These are phyloP conservation scores for Trypanosoma vivax DNA, from an alignment of 208 protist genomes.

Conservation along the genomic window DNA sequence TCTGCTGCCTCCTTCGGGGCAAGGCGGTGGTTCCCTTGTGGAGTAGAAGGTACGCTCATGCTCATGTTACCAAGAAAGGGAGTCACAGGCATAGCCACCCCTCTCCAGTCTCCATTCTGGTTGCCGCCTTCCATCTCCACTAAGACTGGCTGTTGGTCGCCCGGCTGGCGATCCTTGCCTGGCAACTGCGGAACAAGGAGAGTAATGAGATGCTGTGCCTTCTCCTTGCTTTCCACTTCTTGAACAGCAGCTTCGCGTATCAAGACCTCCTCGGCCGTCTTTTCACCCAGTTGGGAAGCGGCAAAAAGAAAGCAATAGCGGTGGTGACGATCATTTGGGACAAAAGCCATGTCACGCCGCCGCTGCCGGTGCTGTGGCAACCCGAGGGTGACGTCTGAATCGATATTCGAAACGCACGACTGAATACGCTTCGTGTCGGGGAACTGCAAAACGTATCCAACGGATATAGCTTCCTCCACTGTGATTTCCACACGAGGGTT, in stretches of 20 bases:
- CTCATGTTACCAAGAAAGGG: neutral
- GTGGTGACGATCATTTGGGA: constrained; percentile 64
- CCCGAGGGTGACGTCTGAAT: constrained; percentile 75
- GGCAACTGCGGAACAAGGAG: constrained; percentile 34
- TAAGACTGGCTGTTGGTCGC: neutral
- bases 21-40: neutral
- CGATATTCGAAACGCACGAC: constrained; percentile 64
- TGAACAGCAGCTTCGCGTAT: constrained; percentile 23
- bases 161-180: constrained; percentile 13
- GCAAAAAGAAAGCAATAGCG: constrained; percentile 81
- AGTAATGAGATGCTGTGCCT: constrained; percentile 47
- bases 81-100: constrained; percentile 3
- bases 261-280: constrained; percentile 13
- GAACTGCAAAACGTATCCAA: constrained; percentile 76
- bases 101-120: constrained; percentile 1
- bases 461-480: constrained; percentile 56
- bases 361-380: constrained; percentile 57
- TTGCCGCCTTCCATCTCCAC: neutral
- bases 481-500: constrained; percentile 58
- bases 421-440: constrained; percentile 66
- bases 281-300: constrained; percentile 42
- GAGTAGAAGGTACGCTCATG: neutral
- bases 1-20: constrained; percentile 8
- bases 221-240: constrained; percentile 29
- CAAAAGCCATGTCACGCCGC: constrained; percentile 59